phyloP scores from a whole-genome alignment of 176 grass and related monocot genomes.

The Triticum turgidum region DNA sequence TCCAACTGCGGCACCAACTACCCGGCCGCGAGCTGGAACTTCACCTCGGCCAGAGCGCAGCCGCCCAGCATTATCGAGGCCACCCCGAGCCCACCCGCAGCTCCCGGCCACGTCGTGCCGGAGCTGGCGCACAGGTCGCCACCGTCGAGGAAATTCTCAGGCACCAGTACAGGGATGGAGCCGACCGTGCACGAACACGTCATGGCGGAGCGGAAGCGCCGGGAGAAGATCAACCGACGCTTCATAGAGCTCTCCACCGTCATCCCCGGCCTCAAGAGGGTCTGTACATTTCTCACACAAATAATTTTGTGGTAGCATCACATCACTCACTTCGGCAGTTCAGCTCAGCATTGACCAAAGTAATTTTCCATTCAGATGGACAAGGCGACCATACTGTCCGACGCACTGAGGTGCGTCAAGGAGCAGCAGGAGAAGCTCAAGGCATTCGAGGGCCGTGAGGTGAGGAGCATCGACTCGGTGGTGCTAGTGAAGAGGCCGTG shows the following conservation, averaged over 20 bases:
- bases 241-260: constrained; percentile 67
- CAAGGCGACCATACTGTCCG: constrained; percentile 64
- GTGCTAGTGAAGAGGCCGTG: constrained; percentile 39
- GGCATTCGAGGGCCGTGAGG: constrained; percentile 15
- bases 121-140: not conserved
- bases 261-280: constrained; percentile 73
- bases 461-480: constrained; percentile 16
- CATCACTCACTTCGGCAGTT: not conserved
- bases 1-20: not conserved
- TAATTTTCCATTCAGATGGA: constrained; percentile 36
- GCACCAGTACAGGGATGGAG: not conserved
- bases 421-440: constrained; percentile 58
- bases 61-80: not conserved
- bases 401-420: constrained; percentile 50
- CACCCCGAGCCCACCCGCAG: not conserved
- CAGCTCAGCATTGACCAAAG: not conserved
- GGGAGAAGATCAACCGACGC: constrained; percentile 70
- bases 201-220: constrained; percentile 56
- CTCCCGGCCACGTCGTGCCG: not conserved
- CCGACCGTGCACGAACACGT: constrained; percentile 45
- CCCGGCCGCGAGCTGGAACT: constrained; percentile 32
- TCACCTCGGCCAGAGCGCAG: constrained; percentile 2
- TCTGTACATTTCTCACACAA: not conserved
- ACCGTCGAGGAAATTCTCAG: not conserved
- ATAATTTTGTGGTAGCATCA: not conserved